Conservation (phyloP, 768 basidiomycete species). For the Russula sp. region DNA sequence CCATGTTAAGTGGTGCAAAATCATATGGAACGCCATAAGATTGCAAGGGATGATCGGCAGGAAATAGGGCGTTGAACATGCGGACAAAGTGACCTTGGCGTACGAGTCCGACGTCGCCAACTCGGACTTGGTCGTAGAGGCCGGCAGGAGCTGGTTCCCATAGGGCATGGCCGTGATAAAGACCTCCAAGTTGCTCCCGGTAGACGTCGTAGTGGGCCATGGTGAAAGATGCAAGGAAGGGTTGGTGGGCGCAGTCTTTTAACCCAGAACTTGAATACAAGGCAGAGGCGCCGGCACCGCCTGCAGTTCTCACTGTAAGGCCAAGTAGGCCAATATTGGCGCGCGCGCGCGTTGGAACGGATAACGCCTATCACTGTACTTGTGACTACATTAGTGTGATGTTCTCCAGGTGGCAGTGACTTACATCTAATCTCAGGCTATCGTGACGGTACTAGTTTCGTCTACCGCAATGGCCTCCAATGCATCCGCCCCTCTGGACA, state of each 20-base stretch:
- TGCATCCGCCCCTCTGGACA: conserved; percentile 39
- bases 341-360: not conserved
- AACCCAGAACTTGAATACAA: not conserved
- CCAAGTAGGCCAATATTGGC: not conserved
- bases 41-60: not conserved
- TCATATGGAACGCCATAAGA: not conserved
- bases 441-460: not conserved
- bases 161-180: conserved; percentile 19
- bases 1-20: conserved; percentile 12
- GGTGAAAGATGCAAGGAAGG: not conserved
- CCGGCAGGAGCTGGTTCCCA: conserved; percentile 22
- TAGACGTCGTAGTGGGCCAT: conserved; percentile 17
- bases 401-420: not conserved
- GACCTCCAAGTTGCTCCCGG: conserved; percentile 15
- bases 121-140: conserved; percentile 22
- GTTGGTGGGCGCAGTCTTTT: not conserved
- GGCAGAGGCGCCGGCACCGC: not conserved
- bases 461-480: conserved; percentile 34
- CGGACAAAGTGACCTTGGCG: conserved; percentile 21
- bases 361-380: not conserved
- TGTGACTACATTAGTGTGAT: not conserved
- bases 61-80: conserved; percentile 23
- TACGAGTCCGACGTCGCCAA: conserved; percentile 25
- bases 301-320: not conserved
- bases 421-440: not conserved